Base-by-base conservation (phyloP, 2,329 filamentous ascomycete genomes). In the Ceratocystis diversiconidia region DNA sequence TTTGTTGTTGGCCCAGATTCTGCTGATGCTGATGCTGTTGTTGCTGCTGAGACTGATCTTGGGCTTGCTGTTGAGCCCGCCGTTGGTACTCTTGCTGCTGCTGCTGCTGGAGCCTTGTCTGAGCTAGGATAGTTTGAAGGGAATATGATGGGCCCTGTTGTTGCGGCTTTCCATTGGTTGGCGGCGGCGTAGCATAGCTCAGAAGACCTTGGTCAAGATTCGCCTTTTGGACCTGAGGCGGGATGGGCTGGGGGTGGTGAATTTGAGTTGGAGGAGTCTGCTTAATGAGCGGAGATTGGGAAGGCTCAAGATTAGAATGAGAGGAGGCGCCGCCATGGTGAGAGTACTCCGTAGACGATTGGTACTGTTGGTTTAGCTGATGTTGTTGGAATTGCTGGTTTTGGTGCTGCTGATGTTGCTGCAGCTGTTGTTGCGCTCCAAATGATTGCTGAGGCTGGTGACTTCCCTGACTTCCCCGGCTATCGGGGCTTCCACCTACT, bases 271-370 rank as follows among this genome's bases (percentile, higher is more conserved):
- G 72, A 46, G 73, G 74, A 6, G 68, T 59, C 69, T 69, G 67
- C 69, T 70, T 64, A 2, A 70, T 69, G 60, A 69, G 69, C 10
- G 79, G 78, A 17, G 80, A 72, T 22, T 79, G 79, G 50, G 74
- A 72, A 15, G 80, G 76, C 62, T 81, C 79, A 65, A 82, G 79
- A 71, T 85, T 52, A 80, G 82, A 50, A 75, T 77, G 15, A 85
- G 82, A 71, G 82, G 79, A 32, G 79, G 72, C 25, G 79, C 77
- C 4, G 73, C 72, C 62, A 78, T 74, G 19, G 78, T 63, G 55
- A 36, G 30, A 76, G 68, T 84, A 81, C 15, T 87, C 82, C 41
- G 82, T 73, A 7, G 83, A 80, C 4, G 82, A 83, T 62, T 79
- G 78, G 52, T 77, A 79, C 67, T 73, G 71, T 65, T 72, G 73